Percentiles rank a stretch among this genome's conserved stretches.
These are phyloP conservation scores for Lepraria neglecta DNA, from an alignment of 495 filamentous ascomycete genomes.

Conservation along the genomic window DNA sequence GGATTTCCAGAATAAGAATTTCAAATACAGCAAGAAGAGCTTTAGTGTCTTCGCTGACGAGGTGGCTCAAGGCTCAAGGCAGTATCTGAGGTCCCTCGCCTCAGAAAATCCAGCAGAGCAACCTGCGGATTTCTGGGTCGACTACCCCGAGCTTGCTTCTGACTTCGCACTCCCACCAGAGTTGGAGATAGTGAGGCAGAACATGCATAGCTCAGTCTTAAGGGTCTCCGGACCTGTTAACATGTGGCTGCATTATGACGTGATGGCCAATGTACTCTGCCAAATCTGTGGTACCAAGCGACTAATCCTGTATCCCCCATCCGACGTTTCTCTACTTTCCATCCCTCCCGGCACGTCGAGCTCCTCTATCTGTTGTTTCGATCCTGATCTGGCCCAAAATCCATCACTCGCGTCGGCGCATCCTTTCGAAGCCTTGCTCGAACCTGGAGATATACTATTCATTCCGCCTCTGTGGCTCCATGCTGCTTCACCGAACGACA, in stretches of 20 bases:
- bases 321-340: conserved; percentile 60
- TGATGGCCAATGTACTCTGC: conserved; percentile 84
- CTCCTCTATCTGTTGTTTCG: conserved; percentile 67
- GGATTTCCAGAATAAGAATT: conserved; percentile 81
- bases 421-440: conserved; percentile 59
- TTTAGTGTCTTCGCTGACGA: conserved; percentile 65
- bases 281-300: conserved; percentile 67
- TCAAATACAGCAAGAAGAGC: conserved; percentile 60
- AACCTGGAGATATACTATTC: conserved; percentile 70
- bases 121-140: conserved; percentile 58
- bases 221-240: conserved; percentile 74
- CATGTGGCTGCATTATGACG: conserved; percentile 93
- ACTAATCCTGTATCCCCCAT: conserved; percentile 71
- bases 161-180: conserved; percentile 67
- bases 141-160: conserved; percentile 61
- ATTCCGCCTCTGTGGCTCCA: conserved; percentile 80
- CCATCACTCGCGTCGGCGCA: conserved; percentile 48
- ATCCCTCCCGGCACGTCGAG: conserved; percentile 74
- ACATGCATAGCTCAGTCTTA: conserved; percentile 72
- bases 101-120: conserved; percentile 57
- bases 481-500: conserved; percentile 54
- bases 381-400: conserved; percentile 32
- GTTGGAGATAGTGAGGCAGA: conserved; percentile 51
- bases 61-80: conserved; percentile 51
- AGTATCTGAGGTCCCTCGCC: conserved; percentile 75